A percentile compares a stretch with the other conserved stretches of the same genome.
Evolutionary conservation across 768 basidiomycete species (phyloP).

Genomic region (Mycena alexandri): DNA sequence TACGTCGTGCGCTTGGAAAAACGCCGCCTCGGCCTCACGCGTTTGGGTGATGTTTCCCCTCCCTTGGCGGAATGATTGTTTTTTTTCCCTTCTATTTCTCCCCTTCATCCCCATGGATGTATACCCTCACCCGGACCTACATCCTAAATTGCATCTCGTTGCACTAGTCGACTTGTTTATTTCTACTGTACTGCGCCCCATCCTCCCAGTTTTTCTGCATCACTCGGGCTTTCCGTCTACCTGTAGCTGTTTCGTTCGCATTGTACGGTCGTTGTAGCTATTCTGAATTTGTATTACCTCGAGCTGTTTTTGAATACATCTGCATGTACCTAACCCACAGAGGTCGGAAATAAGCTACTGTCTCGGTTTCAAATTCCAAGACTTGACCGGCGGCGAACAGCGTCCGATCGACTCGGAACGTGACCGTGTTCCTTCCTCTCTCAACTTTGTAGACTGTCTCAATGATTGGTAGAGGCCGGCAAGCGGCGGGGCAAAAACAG

Average conservation of each 20-base stretch:
- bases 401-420: not conserved
- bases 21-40: constrained; percentile 68
- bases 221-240: not conserved
- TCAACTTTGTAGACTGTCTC: no score
- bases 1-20: constrained; percentile 67
- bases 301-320: constrained; percentile 17
- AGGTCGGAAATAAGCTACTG: not conserved
- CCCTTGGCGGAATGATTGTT: constrained; percentile 31
- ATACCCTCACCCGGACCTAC: constrained; percentile 12
- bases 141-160: constrained; percentile 18
- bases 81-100: not conserved
- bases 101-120: constrained; percentile 6
- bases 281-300: constrained; percentile 23
- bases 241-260: constrained; percentile 25
- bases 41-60: constrained; percentile 19
- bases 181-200: constrained; percentile 22
- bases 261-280: constrained; percentile 11
- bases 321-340: not conserved
- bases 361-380: no score
- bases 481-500: no score
- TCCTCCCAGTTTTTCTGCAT: constrained; percentile 10
- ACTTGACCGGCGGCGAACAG: no score
- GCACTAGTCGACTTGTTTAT: constrained; percentile 1
- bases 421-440: constrained; percentile 13
- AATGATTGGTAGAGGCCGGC: no score